These are phyloP conservation scores for Pythium brachiatum DNA, from an alignment of 352 stramenopile genomes.

Conservation along the genomic window DNA sequence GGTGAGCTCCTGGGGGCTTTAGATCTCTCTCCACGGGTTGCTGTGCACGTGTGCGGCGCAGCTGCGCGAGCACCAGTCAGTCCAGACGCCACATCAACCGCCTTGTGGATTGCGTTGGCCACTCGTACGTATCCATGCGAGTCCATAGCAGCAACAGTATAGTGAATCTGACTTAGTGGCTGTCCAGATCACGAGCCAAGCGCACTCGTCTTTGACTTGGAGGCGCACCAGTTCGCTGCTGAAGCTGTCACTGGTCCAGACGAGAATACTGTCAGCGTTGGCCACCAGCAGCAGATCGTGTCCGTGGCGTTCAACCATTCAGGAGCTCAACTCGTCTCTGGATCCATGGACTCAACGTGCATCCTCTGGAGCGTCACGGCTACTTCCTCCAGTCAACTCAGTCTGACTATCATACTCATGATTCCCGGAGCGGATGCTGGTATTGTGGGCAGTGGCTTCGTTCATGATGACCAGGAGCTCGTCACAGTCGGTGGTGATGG, in stretches of 20 bases:
- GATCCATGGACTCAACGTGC: constrained; percentile 61
- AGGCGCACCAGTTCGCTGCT: neutral
- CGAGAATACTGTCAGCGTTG: neutral
- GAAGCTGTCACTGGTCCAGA: neutral
- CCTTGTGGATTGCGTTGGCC: constrained; percentile 32
- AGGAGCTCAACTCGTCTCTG: constrained; percentile 37
- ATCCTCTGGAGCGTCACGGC: constrained; percentile 43
- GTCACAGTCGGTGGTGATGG: constrained; percentile 40
- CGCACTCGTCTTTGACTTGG: constrained; percentile 1
- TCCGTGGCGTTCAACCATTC: constrained; percentile 41
- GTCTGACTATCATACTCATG: constrained; percentile 31
- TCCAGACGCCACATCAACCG: neutral
- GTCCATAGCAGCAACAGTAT: no score
- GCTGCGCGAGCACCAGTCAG: neutral
- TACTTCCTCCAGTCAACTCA: neutral
- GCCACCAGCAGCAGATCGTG: constrained; percentile 58
- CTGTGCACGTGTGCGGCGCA: constrained; percentile 34
- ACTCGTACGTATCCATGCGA: constrained; percentile 33
- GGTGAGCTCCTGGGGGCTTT: constrained; percentile 29
- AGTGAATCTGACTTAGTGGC: no score
- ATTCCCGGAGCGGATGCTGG: constrained; percentile 45
- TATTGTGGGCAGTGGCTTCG: constrained; percentile 32
- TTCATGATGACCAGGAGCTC: constrained; percentile 36
- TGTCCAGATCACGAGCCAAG: constrained; percentile 26
- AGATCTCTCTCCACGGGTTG: constrained; percentile 24